Conservation (phyloP, 2,329 filamentous ascomycete genomes). For the Penicillium sp. region DNA sequence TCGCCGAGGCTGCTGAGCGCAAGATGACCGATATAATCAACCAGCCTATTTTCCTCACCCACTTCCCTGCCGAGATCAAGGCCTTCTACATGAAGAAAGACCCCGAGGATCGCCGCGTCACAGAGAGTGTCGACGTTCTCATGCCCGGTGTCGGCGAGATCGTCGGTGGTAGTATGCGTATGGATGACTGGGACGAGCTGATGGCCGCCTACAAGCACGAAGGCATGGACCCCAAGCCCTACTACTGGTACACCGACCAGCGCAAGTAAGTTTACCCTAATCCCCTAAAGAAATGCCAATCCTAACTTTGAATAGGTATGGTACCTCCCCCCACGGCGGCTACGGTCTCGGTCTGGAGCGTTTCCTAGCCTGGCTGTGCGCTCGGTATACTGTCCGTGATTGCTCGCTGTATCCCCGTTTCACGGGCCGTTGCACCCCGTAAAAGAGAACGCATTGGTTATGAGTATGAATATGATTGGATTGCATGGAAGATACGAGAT, state of each 20-base stretch:
- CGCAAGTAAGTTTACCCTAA: constrained; percentile 63
- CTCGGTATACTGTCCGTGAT: constrained; percentile 60
- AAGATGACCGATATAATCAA: constrained; percentile 97
- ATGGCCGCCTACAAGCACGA: constrained; percentile 83
- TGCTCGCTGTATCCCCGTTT: constrained; percentile 50
- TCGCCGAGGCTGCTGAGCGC: constrained; percentile 94
- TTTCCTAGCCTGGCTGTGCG: constrained; percentile 63
- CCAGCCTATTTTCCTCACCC: constrained; percentile 88
- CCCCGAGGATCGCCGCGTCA: constrained; percentile 69
- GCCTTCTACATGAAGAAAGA: constrained; percentile 99
- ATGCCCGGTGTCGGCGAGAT: constrained; percentile 98
- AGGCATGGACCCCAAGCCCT: constrained; percentile 74
- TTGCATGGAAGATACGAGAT: background rate
- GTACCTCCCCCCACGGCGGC: constrained; percentile 83
- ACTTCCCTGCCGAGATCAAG: constrained; percentile 97
- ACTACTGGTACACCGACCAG: constrained; percentile 99
- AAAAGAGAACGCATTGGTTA: constrained; percentile 10
- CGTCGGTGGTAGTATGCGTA: constrained; percentile 93
- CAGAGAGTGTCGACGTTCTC: constrained; percentile 80
- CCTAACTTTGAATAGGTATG: constrained; percentile 57
- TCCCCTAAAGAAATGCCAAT: background rate
- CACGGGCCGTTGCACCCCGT: constrained; percentile 49
- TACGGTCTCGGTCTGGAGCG: constrained; percentile 91
- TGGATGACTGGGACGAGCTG: constrained; percentile 83
- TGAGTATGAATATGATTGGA: constrained; percentile 3